phyloP scores from a whole-genome alignment of 139 green algal species.

The Pycnococcus provasolii region DNA sequence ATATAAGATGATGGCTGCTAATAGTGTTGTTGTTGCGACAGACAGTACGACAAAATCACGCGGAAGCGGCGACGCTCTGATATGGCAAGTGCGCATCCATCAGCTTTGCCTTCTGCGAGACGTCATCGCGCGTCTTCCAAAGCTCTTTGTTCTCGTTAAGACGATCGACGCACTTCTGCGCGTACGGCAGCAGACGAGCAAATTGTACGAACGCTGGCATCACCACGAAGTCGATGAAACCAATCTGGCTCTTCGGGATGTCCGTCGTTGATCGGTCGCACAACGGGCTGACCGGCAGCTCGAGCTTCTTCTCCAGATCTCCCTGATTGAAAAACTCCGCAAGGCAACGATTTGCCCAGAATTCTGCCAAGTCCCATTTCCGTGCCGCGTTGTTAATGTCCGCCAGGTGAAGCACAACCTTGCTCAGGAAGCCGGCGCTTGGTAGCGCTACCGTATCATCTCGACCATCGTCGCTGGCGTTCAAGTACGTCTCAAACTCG shows the following conservation, averaged over 20 bases:
- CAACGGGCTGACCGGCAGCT: slow-evolving; percentile 48
- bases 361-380: background rate
- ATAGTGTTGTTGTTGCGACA: too few relatives aligned
- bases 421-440: background rate
- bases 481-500: background rate
- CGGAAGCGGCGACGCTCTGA: too few relatives aligned
- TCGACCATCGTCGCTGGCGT: background rate
- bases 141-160: too few relatives aligned
- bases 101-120: too few relatives aligned
- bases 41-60: too few relatives aligned
- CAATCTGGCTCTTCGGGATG: slow-evolving; percentile 54
- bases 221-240: slow-evolving; percentile 42
- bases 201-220: slow-evolving; percentile 9
- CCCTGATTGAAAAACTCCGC: slow-evolving; percentile 39
- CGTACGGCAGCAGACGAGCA: too few relatives aligned
- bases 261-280: slow-evolving; percentile 51
- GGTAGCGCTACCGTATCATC: background rate
- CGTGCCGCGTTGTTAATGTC: background rate
- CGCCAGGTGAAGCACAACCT: background rate
- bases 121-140: too few relatives aligned
- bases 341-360: slow-evolving; percentile 26
- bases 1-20: too few relatives aligned
- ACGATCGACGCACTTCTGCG: too few relatives aligned
- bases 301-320: slow-evolving; percentile 46
- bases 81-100: too few relatives aligned